Conservation (phyloP, 1,284 basidiomycete species). For the Microbotryomycetes sp. region DNA sequence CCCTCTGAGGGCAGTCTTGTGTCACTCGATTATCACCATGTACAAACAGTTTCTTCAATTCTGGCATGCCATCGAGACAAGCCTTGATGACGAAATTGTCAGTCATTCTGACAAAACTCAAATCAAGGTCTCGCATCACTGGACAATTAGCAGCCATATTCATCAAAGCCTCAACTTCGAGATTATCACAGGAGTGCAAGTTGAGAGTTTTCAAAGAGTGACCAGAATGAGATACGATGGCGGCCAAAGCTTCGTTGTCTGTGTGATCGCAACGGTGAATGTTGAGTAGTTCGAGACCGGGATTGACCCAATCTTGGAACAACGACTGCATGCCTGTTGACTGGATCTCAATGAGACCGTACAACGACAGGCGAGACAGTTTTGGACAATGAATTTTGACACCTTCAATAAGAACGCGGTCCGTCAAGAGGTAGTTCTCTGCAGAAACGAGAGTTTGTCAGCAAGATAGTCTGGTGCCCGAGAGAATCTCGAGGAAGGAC, state of each 20-base stretch:
- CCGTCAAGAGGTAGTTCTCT: slow-evolving; percentile 55
- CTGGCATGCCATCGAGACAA: slow-evolving; percentile 51
- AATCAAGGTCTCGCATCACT: slow-evolving; percentile 60
- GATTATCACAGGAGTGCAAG: slow-evolving; percentile 66
- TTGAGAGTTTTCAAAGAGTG: slow-evolving; percentile 56
- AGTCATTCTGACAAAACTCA: slow-evolving; percentile 79
- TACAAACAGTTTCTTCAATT: slow-evolving; percentile 38
- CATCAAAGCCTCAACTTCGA: slow-evolving; percentile 55
- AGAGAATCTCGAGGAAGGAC: slow-evolving; percentile 10
- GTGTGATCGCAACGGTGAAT: slow-evolving; percentile 46
- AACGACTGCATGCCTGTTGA: slow-evolving; percentile 62
- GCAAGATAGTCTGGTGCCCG: slow-evolving; percentile 4
- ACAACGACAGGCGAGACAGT: slow-evolving; percentile 57
- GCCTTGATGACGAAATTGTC: slow-evolving; percentile 76
- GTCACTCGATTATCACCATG: slow-evolving; percentile 42
- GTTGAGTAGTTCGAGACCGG: slow-evolving; percentile 42
- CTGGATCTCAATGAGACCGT: slow-evolving; percentile 57
- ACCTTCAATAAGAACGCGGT: slow-evolving; percentile 56
- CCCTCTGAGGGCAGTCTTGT: slow-evolving; percentile 28
- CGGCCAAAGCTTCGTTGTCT: slow-evolving; percentile 54
- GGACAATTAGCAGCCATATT: slow-evolving; percentile 50
- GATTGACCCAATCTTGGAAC: slow-evolving; percentile 48
- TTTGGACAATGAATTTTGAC: slow-evolving; percentile 53
- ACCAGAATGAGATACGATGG: slow-evolving; percentile 67
- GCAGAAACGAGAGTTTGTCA: slow-evolving; percentile 40